Conservation (phyloP, 2,329 filamentous ascomycete genomes). For the Sporothrix euskadiensis region DNA sequence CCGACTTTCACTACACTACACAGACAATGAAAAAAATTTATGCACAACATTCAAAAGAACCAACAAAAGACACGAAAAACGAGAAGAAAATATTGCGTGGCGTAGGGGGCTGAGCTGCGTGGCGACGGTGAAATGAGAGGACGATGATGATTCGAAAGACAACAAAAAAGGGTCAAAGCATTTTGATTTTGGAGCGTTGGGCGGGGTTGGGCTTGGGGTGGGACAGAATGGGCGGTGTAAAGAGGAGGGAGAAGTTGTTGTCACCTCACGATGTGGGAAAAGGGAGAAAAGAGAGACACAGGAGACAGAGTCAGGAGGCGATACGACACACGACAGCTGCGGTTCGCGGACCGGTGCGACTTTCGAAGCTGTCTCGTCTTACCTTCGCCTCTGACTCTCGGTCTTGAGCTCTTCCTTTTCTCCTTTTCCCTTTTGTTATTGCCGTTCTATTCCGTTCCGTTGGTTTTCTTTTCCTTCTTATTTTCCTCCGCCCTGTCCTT, state of each 20-base stretch:
- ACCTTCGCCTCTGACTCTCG: not conserved
- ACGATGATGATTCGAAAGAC: conserved; percentile 1
- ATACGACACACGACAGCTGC: not conserved
- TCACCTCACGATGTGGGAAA: not conserved
- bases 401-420: not conserved
- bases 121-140: not conserved
- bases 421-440: not conserved
- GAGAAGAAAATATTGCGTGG: not conserved
- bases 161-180: not conserved
- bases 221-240: conserved; percentile 16
- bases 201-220: not conserved
- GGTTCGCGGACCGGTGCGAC: not conserved
- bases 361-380: not conserved
- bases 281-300: not conserved
- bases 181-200: conserved; percentile 14
- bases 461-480: not conserved
- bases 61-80: not conserved
- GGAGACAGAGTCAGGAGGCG: not conserved
- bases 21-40: not conserved
- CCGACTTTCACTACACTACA: not conserved
- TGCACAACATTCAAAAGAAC: not conserved
- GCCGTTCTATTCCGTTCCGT: conserved; percentile 19
- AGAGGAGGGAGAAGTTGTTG: not conserved
- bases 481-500: not conserved
- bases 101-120: not conserved